These are phyloP conservation scores for Sutorius australiensis DNA, from an alignment of 768 basidiomycete genomes.

Conservation along the genomic window DNA sequence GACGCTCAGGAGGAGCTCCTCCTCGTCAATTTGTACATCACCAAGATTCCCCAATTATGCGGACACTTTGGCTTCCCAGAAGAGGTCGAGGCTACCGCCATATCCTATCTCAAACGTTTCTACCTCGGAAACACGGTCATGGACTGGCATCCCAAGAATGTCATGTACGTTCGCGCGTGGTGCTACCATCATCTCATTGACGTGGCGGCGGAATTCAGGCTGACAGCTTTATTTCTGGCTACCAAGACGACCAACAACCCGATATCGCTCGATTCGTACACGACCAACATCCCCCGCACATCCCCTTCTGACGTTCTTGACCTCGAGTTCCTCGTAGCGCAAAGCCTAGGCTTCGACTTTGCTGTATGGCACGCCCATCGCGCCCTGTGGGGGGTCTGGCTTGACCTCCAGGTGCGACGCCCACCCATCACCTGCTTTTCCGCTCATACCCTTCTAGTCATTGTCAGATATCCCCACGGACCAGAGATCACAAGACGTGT, in stretches of 20 bases:
- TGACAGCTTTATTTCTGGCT: conserved; percentile 91
- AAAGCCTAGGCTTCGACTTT: conserved; percentile 92
- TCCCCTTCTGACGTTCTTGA: conserved; percentile 81
- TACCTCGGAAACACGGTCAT: conserved; percentile 97
- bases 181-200: neutral
- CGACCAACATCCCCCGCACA: conserved; percentile 78
- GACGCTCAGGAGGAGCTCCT: conserved; percentile 81
- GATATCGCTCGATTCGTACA: conserved; percentile 83
- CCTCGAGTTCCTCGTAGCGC: conserved; percentile 93
- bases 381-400: conserved; percentile 83
- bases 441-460: conserved; percentile 40
- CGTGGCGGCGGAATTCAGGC: conserved; percentile 46
- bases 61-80: conserved; percentile 85
- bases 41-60: conserved; percentile 82
- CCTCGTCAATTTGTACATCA: conserved; percentile 84
- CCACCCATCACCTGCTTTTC: neutral
- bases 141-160: conserved; percentile 99
- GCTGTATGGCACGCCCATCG: conserved; percentile 89
- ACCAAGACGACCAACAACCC: conserved; percentile 97
- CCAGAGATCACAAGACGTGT: conserved; percentile 47
- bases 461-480: conserved; percentile 50
- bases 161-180: conserved; percentile 66
- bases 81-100: conserved; percentile 89
- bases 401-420: conserved; percentile 76
- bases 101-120: conserved; percentile 91